phyloP scores from a whole-genome alignment of 805 yeast species.

The Yarrowia keelungensis region DNA sequence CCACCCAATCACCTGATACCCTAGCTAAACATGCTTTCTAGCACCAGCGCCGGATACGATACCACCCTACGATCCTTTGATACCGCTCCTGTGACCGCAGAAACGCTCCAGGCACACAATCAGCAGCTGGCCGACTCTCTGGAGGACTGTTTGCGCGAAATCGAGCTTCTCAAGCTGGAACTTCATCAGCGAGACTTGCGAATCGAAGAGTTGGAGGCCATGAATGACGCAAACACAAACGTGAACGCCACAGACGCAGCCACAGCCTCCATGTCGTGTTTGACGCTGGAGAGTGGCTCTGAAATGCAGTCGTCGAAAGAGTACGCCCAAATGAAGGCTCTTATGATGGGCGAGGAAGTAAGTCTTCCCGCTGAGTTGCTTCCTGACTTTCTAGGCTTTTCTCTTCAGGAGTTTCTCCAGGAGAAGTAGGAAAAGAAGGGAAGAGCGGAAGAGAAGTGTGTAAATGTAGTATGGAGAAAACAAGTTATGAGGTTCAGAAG shows the following conservation, averaged over 20 bases:
- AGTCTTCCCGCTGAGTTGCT: constrained; percentile 1
- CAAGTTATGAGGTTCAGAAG: no score
- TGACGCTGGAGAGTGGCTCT: neutral
- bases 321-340: neutral
- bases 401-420: constrained; percentile 21
- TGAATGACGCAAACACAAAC: neutral
- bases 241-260: neutral
- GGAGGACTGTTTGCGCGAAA: constrained; percentile 15
- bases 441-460: neutral
- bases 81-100: constrained; percentile 15
- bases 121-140: constrained; percentile 23
- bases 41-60: constrained; percentile 19
- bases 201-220: constrained; percentile 17
- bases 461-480: no score
- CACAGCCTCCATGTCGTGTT: constrained; percentile 21
- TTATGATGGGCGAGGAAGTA: neutral
- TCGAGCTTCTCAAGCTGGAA: constrained; percentile 32
- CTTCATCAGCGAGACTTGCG: constrained; percentile 4
- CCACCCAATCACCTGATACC: constrained; percentile 4
- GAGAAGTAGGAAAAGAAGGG: neutral
- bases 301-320: neutral
- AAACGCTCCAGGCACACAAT: constrained; percentile 3
- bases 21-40: constrained; percentile 24
- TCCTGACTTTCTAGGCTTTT: constrained; percentile 20
- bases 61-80: constrained; percentile 17